Evolutionary conservation across 805 yeast species (phyloP).

Genomic region (Wickerhamiella slavikovae): DNA sequence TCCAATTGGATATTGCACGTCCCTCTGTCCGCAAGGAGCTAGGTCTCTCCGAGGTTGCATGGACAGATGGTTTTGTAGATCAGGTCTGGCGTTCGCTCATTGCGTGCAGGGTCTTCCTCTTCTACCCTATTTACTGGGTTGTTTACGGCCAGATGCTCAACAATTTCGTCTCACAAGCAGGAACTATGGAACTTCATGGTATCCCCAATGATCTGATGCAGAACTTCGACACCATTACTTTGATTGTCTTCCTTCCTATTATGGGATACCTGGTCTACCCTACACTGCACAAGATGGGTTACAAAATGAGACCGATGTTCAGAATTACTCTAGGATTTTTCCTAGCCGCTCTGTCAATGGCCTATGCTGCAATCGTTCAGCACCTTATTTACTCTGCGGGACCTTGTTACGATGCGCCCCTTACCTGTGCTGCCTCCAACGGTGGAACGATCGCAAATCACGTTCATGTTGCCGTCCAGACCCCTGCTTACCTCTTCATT

Average conservation of each 20-base stretch:
- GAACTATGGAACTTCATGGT: constrained; percentile 51
- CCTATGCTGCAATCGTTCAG: constrained; percentile 59
- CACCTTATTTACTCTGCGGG: constrained; percentile 45
- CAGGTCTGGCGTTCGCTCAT: constrained; percentile 43
- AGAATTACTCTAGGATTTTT: constrained; percentile 53
- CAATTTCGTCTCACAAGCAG: constrained; percentile 57
- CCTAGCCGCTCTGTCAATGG: constrained; percentile 44
- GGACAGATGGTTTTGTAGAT: constrained; percentile 56
- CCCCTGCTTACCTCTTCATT: constrained; percentile 52
- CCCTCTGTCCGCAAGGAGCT: constrained; percentile 32
- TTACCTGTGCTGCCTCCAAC: constrained; percentile 12
- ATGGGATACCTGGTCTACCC: constrained; percentile 41
- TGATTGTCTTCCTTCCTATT: constrained; percentile 60
- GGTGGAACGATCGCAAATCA: constrained; percentile 22
- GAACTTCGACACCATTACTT: constrained; percentile 54
- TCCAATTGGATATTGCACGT: constrained; percentile 31
- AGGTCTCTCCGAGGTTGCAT: constrained; percentile 22
- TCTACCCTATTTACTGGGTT: constrained; percentile 57
- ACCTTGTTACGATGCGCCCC: constrained; percentile 40
- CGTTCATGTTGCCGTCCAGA: constrained; percentile 49
- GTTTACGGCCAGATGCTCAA: constrained; percentile 54
- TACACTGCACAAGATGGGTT: constrained; percentile 24
- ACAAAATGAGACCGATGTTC: constrained; percentile 47
- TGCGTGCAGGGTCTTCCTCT: constrained; percentile 55
- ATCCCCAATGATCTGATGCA: constrained; percentile 66